Base-by-base conservation (phyloP, 306 rosid species). In the Vicia sativa region DNA sequence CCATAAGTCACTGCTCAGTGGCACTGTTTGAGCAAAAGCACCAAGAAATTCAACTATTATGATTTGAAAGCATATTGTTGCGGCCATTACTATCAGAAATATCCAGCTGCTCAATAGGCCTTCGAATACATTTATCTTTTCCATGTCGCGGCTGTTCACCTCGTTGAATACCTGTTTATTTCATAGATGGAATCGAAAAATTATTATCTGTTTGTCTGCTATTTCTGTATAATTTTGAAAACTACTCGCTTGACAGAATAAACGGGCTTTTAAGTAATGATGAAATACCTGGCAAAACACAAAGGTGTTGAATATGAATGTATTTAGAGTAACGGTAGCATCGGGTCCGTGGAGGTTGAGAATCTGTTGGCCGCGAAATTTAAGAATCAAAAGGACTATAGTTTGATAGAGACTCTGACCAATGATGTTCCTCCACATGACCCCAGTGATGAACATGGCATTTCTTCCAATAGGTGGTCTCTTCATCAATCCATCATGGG, bases 101-200 rank as follows among this genome's bases (percentile, higher is more conserved):
- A 81, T 53, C 81, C 86, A 81, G 65, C 93, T 90, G 18, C 63
- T 73, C 4, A 79, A 77, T 34, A 90, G 76, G 50, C 95, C 91
- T 60, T 34, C 7, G 18, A 89, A 73, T 0, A 92, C 91, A 80
- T 92, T 83, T 9, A 87, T 92, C 77, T 87, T 85, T 83, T 83
- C 96, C 96, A 92, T 92, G 77, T 92, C 98, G 6, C 96, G 90
- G 82, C 96, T 84, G 86, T 85, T 92, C 49, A 92, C 76, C 79
- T 92, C 98, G 11, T 92, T 92, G 83, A 92, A 87, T 34, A 90
- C 82, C 96, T 92, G 43, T 38, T 28, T 3, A 37, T 64, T 38
- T 50, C 21, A 23, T 29, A 8, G 4, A 66, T 66, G 45, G 41
- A 31, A 65, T 41, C 7, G 35, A 31, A 31, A 29, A 21, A 21